Base-by-base conservation (phyloP, 164 flowering plant genomes). In the Liriodendron chinense region DNA sequence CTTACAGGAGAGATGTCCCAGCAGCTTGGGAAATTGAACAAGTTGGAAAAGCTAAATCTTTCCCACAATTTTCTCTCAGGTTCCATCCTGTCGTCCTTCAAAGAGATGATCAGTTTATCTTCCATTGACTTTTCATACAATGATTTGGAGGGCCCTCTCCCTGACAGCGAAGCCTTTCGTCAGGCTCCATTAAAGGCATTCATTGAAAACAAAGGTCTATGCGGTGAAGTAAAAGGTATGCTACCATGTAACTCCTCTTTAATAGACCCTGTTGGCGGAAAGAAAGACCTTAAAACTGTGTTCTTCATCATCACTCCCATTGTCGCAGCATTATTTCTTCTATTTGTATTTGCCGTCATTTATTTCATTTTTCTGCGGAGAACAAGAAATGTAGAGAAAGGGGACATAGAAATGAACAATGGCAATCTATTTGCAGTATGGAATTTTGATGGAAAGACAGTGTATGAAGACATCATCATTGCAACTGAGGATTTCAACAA, bases 151-250 rank as follows among this genome's bases (percentile, higher is more conserved):
- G 63, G 69, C n/a, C 65, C 74, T 47, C n/a, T 71, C 3, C 66
- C 72, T 2, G 0, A 20, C 25, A 69, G 65, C 12, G 25, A 21
- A 9, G 26, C 64, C 16, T 82, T 86, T 64, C 72, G 56, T 28
- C 3, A 70, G 7, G 75, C 81, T 2, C 47, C 78, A 1, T 9
- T 24, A 25, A 13, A 71, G 23, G 43, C 65, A 12, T 75, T 64
- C 21, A n/a, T 49, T 13, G 79, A 77, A 18, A 81, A 83, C 25
- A 12, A 72, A 13, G 82, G 80, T 26, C 59, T 85, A 53, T 90
- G 90, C 71, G 93, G 93, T 48, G 72, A 70, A 22, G 81, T 68
- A 48, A 25, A 72, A 64, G 87, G 88, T 0, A 34, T 88, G 56
- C 20, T 25, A 25, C 70, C 78, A 24, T 89, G 92, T 65, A 47